Conservation (phyloP, 768 basidiomycete species). For the Boletus sp. region DNA sequence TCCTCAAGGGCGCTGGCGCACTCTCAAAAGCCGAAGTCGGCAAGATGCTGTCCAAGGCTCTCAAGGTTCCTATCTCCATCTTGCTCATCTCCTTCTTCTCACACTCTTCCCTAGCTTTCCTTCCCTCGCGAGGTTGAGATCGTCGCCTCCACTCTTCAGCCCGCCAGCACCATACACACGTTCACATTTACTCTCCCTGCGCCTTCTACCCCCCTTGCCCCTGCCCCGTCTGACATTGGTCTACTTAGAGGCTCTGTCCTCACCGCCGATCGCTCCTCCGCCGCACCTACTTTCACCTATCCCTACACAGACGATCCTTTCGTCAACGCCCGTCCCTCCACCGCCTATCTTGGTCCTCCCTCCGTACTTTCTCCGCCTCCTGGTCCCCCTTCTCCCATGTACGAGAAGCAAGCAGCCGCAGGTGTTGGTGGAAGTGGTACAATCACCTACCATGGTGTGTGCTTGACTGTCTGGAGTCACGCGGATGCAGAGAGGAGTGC, state of each 20-base stretch:
- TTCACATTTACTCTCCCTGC: conserved; percentile 87
- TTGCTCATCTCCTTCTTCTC: not conserved
- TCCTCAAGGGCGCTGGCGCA: conserved; percentile 73
- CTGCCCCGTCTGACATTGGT: conserved; percentile 57
- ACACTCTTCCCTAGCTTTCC: conserved; percentile 54
- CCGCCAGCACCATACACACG: conserved; percentile 87
- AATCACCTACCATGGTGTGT: conserved; percentile 85
- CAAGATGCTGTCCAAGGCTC: conserved; percentile 86
- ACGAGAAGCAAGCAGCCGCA: conserved; percentile 26
- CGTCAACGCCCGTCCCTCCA: conserved; percentile 62
- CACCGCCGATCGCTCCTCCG: conserved; percentile 62
- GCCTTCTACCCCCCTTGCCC: conserved; percentile 70
- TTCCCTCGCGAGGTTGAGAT: conserved; percentile 92
- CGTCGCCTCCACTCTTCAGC: conserved; percentile 91
- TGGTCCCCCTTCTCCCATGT: conserved; percentile 25
- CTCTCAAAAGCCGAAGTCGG: conserved; percentile 83
- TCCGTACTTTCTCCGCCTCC: conserved; percentile 48
- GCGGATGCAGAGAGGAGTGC: conserved; percentile 84
- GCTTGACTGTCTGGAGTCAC: conserved; percentile 93
- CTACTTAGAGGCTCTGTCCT: conserved; percentile 73
- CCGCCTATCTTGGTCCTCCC: conserved; percentile 78
- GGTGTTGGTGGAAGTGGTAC: conserved; percentile 39
- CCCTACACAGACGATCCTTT: conserved; percentile 78
- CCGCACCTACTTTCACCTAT: conserved; percentile 62
- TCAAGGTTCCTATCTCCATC: conserved; percentile 56